Conservation (phyloP, 441 rosid species). For the Adansonia madagascariensis region DNA sequence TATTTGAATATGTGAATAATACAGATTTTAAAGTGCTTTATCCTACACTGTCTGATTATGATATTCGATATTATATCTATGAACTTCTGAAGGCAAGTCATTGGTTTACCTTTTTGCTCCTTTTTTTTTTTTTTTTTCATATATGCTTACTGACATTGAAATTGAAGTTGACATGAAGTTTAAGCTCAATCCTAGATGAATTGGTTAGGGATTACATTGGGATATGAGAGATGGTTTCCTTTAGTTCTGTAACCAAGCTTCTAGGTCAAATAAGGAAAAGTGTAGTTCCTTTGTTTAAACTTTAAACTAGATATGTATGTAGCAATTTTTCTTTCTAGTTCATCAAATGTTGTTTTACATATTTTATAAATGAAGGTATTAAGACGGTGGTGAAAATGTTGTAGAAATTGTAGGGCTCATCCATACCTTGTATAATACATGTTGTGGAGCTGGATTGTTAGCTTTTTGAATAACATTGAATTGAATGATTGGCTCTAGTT, state of each 20-base stretch:
- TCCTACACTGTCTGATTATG: slow-evolving; percentile 86
- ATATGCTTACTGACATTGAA: background rate
- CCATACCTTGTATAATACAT: background rate
- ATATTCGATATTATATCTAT: slow-evolving; percentile 84
- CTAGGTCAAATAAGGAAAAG: background rate
- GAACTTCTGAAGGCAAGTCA: slow-evolving; percentile 84
- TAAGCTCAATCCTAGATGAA: too few relatives aligned
- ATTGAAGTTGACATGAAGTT: background rate
- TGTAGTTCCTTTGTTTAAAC: background rate
- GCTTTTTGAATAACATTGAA: background rate
- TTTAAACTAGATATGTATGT: background rate
- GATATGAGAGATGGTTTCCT: background rate
- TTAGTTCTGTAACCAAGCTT: background rate
- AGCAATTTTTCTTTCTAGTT: background rate
- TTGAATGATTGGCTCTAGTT: background rate
- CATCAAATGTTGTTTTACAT: background rate
- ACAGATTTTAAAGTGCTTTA: slow-evolving; percentile 95
- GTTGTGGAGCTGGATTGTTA: background rate
- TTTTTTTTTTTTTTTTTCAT: slow-evolving; percentile 10
- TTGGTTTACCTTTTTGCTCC: slow-evolving; percentile 20
- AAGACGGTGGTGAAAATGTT: background rate
- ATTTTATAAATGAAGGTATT: background rate
- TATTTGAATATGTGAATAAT: slow-evolving; percentile 92
- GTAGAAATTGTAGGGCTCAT: background rate
- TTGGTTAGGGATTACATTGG: too few relatives aligned